Conservation (phyloP, 2,329 filamentous ascomycete genomes). For the Talaromyces sp. region DNA sequence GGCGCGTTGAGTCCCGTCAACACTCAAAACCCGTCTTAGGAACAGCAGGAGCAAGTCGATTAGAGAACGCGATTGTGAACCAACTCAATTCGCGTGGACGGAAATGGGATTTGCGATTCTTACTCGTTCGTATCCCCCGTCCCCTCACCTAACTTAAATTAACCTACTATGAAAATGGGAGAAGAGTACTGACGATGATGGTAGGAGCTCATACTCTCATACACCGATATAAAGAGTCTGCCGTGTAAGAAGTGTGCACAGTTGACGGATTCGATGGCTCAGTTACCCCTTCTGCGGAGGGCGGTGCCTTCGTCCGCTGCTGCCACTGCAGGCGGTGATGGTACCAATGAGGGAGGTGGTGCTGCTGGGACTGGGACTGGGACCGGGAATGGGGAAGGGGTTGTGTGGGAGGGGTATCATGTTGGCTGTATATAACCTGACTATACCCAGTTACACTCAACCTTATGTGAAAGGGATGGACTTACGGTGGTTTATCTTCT, state of each 20-base stretch:
- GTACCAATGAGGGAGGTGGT: background rate
- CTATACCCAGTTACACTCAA: background rate
- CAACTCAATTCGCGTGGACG: conserved; percentile 36
- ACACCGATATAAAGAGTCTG: conserved; percentile 41
- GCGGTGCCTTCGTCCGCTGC: background rate
- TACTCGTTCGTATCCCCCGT: conserved; percentile 33
- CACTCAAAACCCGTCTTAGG: conserved; percentile 21
- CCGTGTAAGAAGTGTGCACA: conserved; percentile 41
- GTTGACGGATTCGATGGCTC: conserved; percentile 39
- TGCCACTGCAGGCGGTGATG: background rate
- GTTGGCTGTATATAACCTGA: conserved; percentile 28
- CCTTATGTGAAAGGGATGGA: too few species aligned
- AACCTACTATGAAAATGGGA: too few species aligned
- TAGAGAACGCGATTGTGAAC: conserved; percentile 36
- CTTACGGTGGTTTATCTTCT: too few species aligned
- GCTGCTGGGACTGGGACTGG: too few species aligned
- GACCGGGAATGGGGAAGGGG: conserved; percentile 14
- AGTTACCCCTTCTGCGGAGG: conserved; percentile 41
- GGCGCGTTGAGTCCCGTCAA: conserved; percentile 32
- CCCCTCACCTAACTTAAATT: too few species aligned
- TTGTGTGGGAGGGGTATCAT: conserved; percentile 39
- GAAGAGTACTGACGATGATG: background rate
- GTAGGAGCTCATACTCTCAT: conserved; percentile 46
- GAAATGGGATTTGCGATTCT: conserved; percentile 42
- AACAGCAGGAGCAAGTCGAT: conserved; percentile 30